phyloP scores from a whole-genome alignment of 331 rosid species.

The Acacia concinna region DNA sequence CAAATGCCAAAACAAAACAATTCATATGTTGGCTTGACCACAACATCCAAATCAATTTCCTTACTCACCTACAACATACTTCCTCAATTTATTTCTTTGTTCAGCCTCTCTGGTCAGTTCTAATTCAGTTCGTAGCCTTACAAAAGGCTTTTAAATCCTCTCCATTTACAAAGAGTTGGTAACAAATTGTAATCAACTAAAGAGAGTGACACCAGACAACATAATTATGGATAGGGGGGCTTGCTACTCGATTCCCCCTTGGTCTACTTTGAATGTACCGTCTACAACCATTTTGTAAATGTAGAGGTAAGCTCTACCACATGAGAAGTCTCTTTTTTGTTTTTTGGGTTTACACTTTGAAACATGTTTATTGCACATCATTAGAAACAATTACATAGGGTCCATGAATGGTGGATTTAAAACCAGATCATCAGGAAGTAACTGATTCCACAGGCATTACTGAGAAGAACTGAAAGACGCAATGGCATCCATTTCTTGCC shows the following conservation, averaged over 20 bases:
- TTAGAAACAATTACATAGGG: neutral
- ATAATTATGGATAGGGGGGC: neutral
- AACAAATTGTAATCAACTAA: neutral
- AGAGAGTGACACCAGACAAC: neutral
- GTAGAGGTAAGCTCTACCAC: neutral
- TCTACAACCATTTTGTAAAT: neutral
- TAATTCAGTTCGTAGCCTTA: neutral
- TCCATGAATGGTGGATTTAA: neutral
- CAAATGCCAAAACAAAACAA: too few relatives aligned
- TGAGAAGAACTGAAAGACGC: constrained; percentile 59
- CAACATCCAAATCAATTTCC: neutral
- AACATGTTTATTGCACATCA: neutral
- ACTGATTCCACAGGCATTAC: constrained; percentile 14
- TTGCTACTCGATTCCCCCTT: neutral
- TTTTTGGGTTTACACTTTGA: neutral
- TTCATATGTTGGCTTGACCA: neutral
- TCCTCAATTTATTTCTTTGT: neutral
- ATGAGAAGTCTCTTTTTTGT: neutral
- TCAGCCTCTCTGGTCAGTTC: neutral
- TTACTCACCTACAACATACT: neutral
- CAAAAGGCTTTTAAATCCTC: neutral
- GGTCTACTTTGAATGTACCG: neutral
- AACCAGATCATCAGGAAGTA: constrained; percentile 2
- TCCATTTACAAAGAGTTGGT: neutral
- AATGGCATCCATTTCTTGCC: constrained; percentile 84